These are phyloP conservation scores for Arthrinium phaeospermum DNA, from an alignment of 2,329 filamentous ascomycete genomes.

Conservation along the genomic window DNA sequence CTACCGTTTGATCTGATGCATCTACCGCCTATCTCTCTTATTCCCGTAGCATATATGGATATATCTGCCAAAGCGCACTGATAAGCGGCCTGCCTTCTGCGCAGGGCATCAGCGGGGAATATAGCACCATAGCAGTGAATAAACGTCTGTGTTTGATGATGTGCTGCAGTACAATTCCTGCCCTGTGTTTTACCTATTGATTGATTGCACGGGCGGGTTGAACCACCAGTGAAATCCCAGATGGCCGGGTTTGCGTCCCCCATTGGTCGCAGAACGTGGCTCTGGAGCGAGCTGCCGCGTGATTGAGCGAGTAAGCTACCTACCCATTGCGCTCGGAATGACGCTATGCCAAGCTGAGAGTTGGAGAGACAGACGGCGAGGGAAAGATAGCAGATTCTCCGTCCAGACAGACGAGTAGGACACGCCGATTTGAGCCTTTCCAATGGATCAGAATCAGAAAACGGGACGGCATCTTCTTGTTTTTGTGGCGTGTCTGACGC, in stretches of 20 bases:
- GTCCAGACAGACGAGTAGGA: neutral
- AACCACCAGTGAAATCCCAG: neutral
- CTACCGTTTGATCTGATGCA: neutral
- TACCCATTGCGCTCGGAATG: neutral
- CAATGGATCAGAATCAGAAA: constrained; percentile 1
- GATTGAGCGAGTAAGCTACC: neutral
- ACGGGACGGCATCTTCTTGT: constrained; percentile 13
- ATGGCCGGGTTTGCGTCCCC: neutral
- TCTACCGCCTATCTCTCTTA: neutral
- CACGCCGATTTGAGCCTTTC: neutral
- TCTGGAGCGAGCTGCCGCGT: neutral
- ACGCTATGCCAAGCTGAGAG: neutral
- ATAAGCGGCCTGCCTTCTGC: neutral
- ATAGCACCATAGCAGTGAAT: neutral
- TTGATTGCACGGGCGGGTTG: neutral
- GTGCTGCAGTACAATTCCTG: neutral
- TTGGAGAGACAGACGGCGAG: neutral
- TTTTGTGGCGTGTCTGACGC: constrained; percentile 10
- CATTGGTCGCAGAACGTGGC: constrained; percentile 10
- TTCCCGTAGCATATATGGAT: neutral
- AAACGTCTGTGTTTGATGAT: neutral
- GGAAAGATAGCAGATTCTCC: neutral
- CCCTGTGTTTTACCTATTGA: neutral
- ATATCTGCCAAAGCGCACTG: neutral
- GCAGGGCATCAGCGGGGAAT: no score